Evolutionary conservation across 2,329 filamentous ascomycete genomes (phyloP).

Genomic region (Beauveria sp.): DNA sequence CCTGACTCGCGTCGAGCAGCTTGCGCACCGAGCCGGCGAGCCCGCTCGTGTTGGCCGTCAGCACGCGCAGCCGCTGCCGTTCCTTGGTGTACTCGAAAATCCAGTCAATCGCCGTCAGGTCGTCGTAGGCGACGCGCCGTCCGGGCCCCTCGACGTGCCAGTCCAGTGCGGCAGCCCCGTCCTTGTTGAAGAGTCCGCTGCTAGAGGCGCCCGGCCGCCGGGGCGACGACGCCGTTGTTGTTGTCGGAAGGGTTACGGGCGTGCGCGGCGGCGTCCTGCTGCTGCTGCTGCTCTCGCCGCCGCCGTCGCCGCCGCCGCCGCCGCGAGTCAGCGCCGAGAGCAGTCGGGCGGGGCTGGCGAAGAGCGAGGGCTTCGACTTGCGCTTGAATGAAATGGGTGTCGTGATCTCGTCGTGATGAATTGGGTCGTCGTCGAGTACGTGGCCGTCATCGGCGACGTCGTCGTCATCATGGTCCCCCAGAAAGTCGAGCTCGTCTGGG

Average conservation of each 20-base stretch:
- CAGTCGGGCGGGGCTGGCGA: slow-evolving; percentile 39
- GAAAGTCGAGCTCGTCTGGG: slow-evolving; percentile 40
- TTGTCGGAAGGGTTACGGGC: neutral
- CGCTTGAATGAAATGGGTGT: slow-evolving; percentile 64
- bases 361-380: slow-evolving; percentile 46
- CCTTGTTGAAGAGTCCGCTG: neutral
- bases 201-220: neutral
- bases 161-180: slow-evolving; percentile 49
- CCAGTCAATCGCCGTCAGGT: slow-evolving; percentile 97
- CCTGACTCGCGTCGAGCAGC: slow-evolving; percentile 76
- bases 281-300: slow-evolving; percentile 5
- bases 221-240: neutral
- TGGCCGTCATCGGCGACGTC: slow-evolving; percentile 21
- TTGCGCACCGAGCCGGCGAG: slow-evolving; percentile 65
- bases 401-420: slow-evolving; percentile 36
- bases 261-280: slow-evolving; percentile 16
- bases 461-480: slow-evolving; percentile 33
- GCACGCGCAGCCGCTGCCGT: slow-evolving; percentile 72
- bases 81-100: slow-evolving; percentile 99
- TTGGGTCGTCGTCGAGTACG: slow-evolving; percentile 48
- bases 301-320: slow-evolving; percentile 14
- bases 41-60: slow-evolving; percentile 62
- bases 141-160: slow-evolving; percentile 90
- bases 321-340: slow-evolving; percentile 40
- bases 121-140: slow-evolving; percentile 85